phyloP scores from a whole-genome alignment of 768 basidiomycete species.

The Agrocybe chaxingu region DNA sequence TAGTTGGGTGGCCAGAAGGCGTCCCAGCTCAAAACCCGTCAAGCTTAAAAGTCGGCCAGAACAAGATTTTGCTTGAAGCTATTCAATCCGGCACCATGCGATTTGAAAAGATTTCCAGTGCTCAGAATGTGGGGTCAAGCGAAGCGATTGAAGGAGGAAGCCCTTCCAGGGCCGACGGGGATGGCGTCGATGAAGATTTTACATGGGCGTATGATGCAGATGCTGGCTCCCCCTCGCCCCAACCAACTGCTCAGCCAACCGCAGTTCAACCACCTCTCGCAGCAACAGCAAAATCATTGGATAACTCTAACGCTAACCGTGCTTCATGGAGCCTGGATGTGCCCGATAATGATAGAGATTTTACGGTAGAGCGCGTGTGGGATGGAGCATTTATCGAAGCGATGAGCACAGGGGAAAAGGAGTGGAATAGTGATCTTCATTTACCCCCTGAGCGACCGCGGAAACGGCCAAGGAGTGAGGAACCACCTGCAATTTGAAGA shows the following conservation, averaged over 20 bases:
- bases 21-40: constrained; percentile 65
- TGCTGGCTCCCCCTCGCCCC: constrained; percentile 16
- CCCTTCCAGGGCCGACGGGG: constrained; percentile 2
- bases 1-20: constrained; percentile 61
- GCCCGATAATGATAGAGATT: constrained; percentile 5
- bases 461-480: constrained; percentile 30
- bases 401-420: constrained; percentile 8
- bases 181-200: constrained; percentile 30
- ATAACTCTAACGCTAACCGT: constrained; percentile 4
- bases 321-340: constrained; percentile 10
- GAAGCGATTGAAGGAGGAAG: constrained; percentile 1
- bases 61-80: constrained; percentile 48
- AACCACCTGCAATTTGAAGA: constrained; percentile 4
- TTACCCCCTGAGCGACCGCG: constrained; percentile 18
- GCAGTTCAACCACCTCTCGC: background rate
- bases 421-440: constrained; percentile 11
- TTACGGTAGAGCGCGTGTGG: constrained; percentile 16
- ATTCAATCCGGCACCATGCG: constrained; percentile 44
- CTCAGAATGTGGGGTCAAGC: background rate
- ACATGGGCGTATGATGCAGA: constrained; percentile 43
- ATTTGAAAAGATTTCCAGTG: constrained; percentile 36
- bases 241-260: constrained; percentile 2
- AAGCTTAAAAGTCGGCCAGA: constrained; percentile 49
- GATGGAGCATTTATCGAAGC: constrained; percentile 13
- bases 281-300: background rate